Conservation (phyloP, 352 stramenopile genomes). For the Phytophthora pseudosyringae region DNA sequence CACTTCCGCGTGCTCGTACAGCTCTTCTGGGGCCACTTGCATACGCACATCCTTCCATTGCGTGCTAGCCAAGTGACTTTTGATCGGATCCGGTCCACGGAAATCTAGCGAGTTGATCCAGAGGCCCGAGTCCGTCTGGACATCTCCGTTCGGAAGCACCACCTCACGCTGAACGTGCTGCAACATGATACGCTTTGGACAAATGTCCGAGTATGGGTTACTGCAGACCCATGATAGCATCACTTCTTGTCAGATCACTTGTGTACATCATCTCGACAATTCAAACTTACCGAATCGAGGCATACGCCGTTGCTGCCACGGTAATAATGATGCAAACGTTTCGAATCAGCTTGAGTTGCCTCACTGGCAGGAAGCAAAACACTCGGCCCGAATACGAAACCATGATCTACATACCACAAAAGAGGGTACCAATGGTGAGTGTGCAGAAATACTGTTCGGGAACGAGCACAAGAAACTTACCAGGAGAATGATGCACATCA, state of each 20-base stretch:
- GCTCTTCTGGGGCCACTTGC: conserved; percentile 41
- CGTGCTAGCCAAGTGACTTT: conserved; percentile 48
- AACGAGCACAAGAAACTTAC: conserved; percentile 31
- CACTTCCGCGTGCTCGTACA: conserved; percentile 59
- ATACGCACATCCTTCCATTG: conserved; percentile 55
- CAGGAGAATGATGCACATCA: conserved; percentile 59
- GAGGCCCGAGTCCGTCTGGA: conserved; percentile 66
- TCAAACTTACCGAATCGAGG: conserved; percentile 53
- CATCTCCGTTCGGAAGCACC: conserved; percentile 45
- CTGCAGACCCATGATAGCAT: conserved; percentile 35
- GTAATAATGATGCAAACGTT: conserved; percentile 50
- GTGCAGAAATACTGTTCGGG: too few relatives aligned
- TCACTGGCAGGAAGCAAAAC: conserved; percentile 69
- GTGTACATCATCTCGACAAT: background rate
- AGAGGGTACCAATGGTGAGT: conserved; percentile 18
- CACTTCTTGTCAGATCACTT: conserved; percentile 9
- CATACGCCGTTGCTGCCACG: conserved; percentile 45
- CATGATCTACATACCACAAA: conserved; percentile 40
- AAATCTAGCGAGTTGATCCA: conserved; percentile 82
- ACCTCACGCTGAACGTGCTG: conserved; percentile 75
- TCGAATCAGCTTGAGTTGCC: conserved; percentile 47
- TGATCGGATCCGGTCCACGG: conserved; percentile 57
- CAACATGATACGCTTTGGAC: conserved; percentile 71
- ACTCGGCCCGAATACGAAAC: conserved; percentile 68
- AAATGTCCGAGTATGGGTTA: conserved; percentile 78